Evolutionary conservation across 129 eudicot genomes (phyloP), one percentile per base, ranked within the genome.

Genomic region (Erigeron canadensis): DNA sequence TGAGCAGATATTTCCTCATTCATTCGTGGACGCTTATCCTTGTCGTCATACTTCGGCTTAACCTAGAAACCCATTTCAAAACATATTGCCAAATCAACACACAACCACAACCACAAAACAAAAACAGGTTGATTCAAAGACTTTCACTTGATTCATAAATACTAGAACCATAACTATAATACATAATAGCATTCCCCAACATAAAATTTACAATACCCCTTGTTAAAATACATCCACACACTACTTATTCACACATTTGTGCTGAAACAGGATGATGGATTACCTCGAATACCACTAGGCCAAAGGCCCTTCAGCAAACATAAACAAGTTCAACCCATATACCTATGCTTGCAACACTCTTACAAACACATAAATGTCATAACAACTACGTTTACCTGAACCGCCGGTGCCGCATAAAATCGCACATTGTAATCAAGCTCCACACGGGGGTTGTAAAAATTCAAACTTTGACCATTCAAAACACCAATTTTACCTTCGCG

Each of bases 1-100:
- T 65, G 79, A 3, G 87, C 79, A 21, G 75, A 72, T 53, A 90
- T 90, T 71, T 81, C 56, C 48, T 81, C 87, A 72, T 90, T 90
- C 91, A 90, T 57, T 17, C 80, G 81, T 7, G 91, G 84, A 15
- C 63, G 67, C 8, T 78, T 34, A 6, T 83, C 87, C 69, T 82
- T 71, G 57, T 77, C 85, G 57, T 83, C 82, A 67, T 83, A 72
- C 82, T 83, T 83, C 40, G 71, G 71, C 74, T 73, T 76, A 58
- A 51, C 79, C 91, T 85, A 69, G 68, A 18, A 41, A 60, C 70
- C 44, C 65, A 74, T 63, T 37, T 16, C 38, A 62, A 34, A 18
- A 42, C 45, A 67, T 23, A 8, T 58, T 7, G 9, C 48, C 23
- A 40, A 77, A 41, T n/a, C 15, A 58, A 47, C 51, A 5, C 47